These are phyloP conservation scores for Pseudopithomyces maydicus DNA, from an alignment of 2,329 filamentous ascomycete genomes.

Conservation along the genomic window DNA sequence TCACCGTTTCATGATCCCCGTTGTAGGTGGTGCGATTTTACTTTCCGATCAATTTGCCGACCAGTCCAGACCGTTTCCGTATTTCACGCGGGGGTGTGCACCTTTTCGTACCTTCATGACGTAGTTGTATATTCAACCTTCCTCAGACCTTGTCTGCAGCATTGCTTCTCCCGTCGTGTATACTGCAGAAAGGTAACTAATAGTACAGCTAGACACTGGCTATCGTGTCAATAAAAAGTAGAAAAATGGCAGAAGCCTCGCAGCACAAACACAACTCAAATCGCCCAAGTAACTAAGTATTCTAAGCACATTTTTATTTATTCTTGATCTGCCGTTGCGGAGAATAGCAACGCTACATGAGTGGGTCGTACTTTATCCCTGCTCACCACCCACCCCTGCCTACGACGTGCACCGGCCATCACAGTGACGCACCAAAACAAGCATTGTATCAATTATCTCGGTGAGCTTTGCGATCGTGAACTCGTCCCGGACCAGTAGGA, in stretches of 20 bases:
- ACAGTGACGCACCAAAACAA: conserved; percentile 20
- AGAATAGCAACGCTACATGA: not conserved
- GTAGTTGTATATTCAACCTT: not conserved
- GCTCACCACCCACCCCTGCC: not conserved
- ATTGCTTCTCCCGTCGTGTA: too few species aligned
- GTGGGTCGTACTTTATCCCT: not conserved
- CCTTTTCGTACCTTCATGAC: not conserved
- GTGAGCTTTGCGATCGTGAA: not conserved
- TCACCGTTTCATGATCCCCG: not conserved
- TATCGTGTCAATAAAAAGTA: not conserved
- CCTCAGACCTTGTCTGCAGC: not conserved
- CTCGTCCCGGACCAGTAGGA: not conserved
- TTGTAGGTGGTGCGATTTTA: not conserved
- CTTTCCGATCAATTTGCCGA: not conserved
- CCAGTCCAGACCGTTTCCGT: not conserved
- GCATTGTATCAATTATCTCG: not conserved
- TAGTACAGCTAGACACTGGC: not conserved
- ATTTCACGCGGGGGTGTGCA: not conserved
- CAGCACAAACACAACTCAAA: not conserved
- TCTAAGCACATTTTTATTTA: not conserved
- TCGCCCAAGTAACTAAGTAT: too few species aligned
- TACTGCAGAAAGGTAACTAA: too few species aligned
- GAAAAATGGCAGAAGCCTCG: not conserved
- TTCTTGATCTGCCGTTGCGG: not conserved
- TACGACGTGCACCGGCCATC: conserved; percentile 4